Base-by-base conservation (phyloP, 495 filamentous ascomycete genomes). In the Aspergillus homomorphus region DNA sequence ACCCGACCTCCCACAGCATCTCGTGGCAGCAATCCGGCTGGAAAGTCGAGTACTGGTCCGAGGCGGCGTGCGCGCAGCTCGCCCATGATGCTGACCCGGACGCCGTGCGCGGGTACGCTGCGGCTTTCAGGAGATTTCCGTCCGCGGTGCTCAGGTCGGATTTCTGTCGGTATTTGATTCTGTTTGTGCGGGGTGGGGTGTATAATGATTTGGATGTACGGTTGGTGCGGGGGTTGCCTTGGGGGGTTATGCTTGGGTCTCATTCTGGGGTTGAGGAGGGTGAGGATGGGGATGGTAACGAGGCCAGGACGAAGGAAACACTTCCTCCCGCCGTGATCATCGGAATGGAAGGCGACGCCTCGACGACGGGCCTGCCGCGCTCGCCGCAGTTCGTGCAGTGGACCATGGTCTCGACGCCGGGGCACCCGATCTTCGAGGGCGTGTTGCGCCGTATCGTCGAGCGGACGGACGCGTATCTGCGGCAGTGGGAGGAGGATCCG, bases 161-260 rank as follows among this genome's bases (percentile, higher is more conserved):
- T 19, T 46, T 46, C 19, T 46, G 45, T 46, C 45, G 45, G 7
- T 46, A 46, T 46, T 15, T 46, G 45, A 46, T 46, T 15, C 45
- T 46, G 18, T 46, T 22, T 5, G 45, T 8, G 45, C 45, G 45
- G 19, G 45, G 45, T 19, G 45, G 45, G 45, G 45, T 46, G 19
- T 46, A 46, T 19, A 46, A 46, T 46, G 45, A 46, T 20, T 15
- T 46, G n/a, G 45, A 46, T 22, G 45, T 46, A 4, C 45, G 22
- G 7, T 15, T 46, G 9, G 7, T 46, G 19, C 18, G 15, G 45
- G 7, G 3, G 3, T 46, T 46, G 45, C 45, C 45, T n/a, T 46
- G 45, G 45, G 9, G 9, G 45, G 18, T 46, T 7, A 46, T 46
- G 45, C 15, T 38, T 28, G 26, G 26, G 3, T 3, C 26, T 28